A percentile compares a stretch with the other conserved stretches of the same genome.
phyloP scores from a whole-genome alignment of 352 stramenopile species.

The Globisporangium polare region DNA sequence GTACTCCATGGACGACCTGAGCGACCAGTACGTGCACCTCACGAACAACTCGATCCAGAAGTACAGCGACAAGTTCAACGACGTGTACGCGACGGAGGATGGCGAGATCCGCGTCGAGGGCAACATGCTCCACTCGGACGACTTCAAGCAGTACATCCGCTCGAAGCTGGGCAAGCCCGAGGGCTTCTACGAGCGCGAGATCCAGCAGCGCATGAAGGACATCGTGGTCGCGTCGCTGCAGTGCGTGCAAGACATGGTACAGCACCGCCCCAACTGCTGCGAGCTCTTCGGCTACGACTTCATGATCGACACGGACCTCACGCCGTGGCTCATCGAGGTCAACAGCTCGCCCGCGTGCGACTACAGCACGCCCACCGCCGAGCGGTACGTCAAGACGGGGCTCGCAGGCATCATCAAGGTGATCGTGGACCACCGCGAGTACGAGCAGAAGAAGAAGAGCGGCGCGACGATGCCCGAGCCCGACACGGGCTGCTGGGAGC shows the following conservation, averaged over 20 bases:
- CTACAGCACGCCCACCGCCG: slow-evolving; percentile 90
- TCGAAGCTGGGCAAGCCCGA: slow-evolving; percentile 25
- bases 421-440: slow-evolving; percentile 83
- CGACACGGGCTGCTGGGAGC: slow-evolving; percentile 55
- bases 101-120: slow-evolving; percentile 53
- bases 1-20: slow-evolving; percentile 75
- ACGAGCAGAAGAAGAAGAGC: slow-evolving; percentile 43
- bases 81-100: slow-evolving; percentile 66
- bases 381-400: slow-evolving; percentile 84
- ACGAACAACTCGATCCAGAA: slow-evolving; percentile 95
- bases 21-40: slow-evolving; percentile 89
- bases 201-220: slow-evolving; percentile 85
- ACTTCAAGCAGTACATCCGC: slow-evolving; percentile 56
- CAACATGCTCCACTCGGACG: slow-evolving; percentile 80
- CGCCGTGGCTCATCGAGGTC: slow-evolving; percentile 91
- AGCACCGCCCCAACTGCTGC: slow-evolving; percentile 88
- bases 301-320: slow-evolving; percentile 87
- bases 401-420: slow-evolving; percentile 87
- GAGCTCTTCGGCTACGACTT: slow-evolving; percentile 94
- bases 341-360: slow-evolving; percentile 92
- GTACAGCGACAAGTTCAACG: slow-evolving; percentile 87
- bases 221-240: slow-evolving; percentile 82
- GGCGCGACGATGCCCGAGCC: slow-evolving; percentile 26
- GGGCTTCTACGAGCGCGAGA: slow-evolving; percentile 31
- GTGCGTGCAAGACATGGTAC: slow-evolving; percentile 85